Base-by-base conservation (phyloP, 495 filamentous ascomycete genomes). In the Trypethelium eluteriae region DNA sequence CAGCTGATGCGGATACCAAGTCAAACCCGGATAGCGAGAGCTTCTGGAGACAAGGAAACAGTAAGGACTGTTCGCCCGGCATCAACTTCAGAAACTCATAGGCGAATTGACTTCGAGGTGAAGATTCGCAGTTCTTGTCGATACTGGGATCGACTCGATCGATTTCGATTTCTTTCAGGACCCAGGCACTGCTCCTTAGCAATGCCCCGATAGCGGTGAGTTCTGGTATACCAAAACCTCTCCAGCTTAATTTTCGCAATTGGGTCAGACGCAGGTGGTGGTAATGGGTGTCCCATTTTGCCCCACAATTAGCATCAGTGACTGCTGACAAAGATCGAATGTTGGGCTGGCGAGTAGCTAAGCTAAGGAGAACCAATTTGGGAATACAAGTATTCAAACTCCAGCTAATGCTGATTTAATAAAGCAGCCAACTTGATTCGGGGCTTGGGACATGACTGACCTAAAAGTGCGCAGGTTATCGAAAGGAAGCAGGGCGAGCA, bases 61-160 rank as follows among this genome's bases (percentile, higher is more conserved):
- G 25, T 18, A 16, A 11, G n/a, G 49, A 18, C 10, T 18, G n/a
- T 18, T 11, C 25, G 14, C 49, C n/a, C 12, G 49, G 12, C 49
- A 16, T 18, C 5, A 53, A 16, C 5, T 53, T 53, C 16, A 53
- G 49, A 1, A 18, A 11, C 7, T 18, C 10, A 53, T 18, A 16
- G 49, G n/a, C 49, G 2, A 53, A 2, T 53, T 18, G 49, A 18
- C 25, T 18, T 16, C 9, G 14, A 18, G 14, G 14, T 12, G 14
- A 1, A 14, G 16, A 5, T 1, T 5, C 0, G 49, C 14, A 18
- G 0, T 11, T 16, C 1, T 46, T 7, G 49, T 53, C 83, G 86
- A 38, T 76, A 71, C 25, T 88, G 76, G 0, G 88, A 80, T 38
- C 85, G 85, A 83, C 88, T 59, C 12, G 39, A 47, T 2, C 12